Evolutionary conservation across 768 basidiomycete genomes (phyloP), one percentile per base, ranked within the genome.

Genomic region (Steccherinum ochraceum): DNA sequence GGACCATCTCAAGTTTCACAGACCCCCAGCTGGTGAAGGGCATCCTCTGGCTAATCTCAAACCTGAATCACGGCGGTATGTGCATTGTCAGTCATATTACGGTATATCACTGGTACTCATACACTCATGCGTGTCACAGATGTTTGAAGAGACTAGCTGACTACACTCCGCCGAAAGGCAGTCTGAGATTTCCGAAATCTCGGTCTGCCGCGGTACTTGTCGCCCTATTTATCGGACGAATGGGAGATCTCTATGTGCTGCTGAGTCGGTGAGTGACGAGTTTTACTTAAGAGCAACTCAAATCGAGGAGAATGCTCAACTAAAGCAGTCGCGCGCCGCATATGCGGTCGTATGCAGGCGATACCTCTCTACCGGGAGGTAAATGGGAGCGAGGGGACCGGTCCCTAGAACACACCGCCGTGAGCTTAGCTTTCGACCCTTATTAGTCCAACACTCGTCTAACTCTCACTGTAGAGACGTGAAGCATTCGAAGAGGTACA

Each of bases 401-500:
- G 55, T 80, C 77, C 39, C 69, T 83, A 2, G 93, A 93, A 60
- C 86, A 87, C 53, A 84, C 91, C 2, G 92, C 91, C 18, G 90
- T 92, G 63, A 58, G 82, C 72, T 18, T 40, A 16, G 44, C 24
- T 40, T 41, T 23, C 39, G 20, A 12, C 30, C 30, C 30, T n/a
- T 16, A 16, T 53, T 23, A 27, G 16, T 21, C 24, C 21, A 25
- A 2, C 21, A 25, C 30, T 50, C 12, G 10, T 19, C 35, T 58
- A n/a, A 20, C 39, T 54, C 42, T 51, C 16, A 11, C 1, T 4
- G 5, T 18, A 93, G 91, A 71, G 93, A 49, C 76, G 92, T 40
- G 92, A 94, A 69, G 91, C 92, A 0, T 93, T 80, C 52, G 93
- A 95, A 67, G 93, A 95, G 79, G 93, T 91, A 18, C 26, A 12